Base-by-base conservation (phyloP, 2,329 filamentous ascomycete species). In the Cordyceps cateniannulata region DNA sequence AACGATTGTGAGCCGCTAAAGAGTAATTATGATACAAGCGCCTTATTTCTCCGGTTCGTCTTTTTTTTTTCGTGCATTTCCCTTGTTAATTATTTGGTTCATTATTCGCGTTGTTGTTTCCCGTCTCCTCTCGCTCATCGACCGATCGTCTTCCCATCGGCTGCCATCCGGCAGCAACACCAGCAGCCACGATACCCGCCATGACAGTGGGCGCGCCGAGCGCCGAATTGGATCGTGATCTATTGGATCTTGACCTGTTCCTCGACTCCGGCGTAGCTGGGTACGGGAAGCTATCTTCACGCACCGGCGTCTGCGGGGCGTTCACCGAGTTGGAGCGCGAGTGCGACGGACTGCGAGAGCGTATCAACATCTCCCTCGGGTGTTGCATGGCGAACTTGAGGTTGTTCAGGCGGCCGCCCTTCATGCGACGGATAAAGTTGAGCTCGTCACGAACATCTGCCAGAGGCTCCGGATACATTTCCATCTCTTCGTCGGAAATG, bases 171-270 rank as follows among this genome's bases (percentile, higher is more conserved):
- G 86, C 88, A 38, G 85, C 89, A 38, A 93, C 84, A 68, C 87
- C 88, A 48, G 88, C 89, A 9, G 89, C 90, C 54, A 93, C 85
- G 62, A 93, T 87, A 63, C 90, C 90, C n/a, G 89, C 88, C 89
- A 92, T 92, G 63, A 91, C 89, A 8, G 87, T 86, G 1, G 88
- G 86, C 2, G 89, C 87, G 12, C 86, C 89, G 12, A 93, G 79
- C 1, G 88, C 88, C 29, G 88, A 91, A 72, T 87, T 87, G 45
- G 82, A 84, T 61, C 86, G 77, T 60, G 85, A 86, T 63, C 86
- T 79, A 67, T 79, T 88, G 48, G 87, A 90, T 65, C 86, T 80
- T 55, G 88, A 89, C 56, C 88, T 83, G 60, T 79, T 83, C 54
- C 88, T 78, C 60, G 84, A 80, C 68, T 87, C 84, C 5, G 79